These are phyloP conservation scores for Amylostereum areolatum DNA, from an alignment of 1,284 basidiomycete genomes.

Conservation along the genomic window DNA sequence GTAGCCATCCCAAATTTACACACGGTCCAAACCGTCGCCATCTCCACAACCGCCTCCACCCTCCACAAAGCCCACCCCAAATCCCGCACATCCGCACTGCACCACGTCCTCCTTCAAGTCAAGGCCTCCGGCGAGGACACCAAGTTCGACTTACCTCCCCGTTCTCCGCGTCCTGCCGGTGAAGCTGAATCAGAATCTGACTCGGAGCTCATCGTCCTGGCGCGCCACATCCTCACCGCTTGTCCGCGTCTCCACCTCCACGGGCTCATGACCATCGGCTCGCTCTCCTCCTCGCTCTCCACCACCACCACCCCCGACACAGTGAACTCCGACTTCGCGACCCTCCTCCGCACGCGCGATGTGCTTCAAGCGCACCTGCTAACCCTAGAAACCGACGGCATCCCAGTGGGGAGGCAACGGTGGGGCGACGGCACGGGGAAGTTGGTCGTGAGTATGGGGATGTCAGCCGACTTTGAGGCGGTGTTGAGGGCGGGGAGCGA, in stretches of 20 bases:
- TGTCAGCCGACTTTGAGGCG: slow-evolving; percentile 92
- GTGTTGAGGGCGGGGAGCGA: slow-evolving; percentile 83
- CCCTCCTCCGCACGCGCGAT: slow-evolving; percentile 59
- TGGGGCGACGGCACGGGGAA: slow-evolving; percentile 50
- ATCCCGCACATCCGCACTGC: slow-evolving; percentile 38
- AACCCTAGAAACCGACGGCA: too few species aligned
- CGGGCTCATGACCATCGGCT: slow-evolving; percentile 97
- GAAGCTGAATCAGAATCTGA: too few species aligned
- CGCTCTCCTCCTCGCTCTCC: slow-evolving; percentile 69
- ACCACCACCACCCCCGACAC: background rate
- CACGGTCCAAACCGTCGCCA: slow-evolving; percentile 88
- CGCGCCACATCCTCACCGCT: slow-evolving; percentile 59
- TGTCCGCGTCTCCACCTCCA: slow-evolving; percentile 78
- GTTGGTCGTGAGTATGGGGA: slow-evolving; percentile 92
- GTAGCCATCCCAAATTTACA: slow-evolving; percentile 90
- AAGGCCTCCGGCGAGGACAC: slow-evolving; percentile 91
- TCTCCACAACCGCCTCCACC: slow-evolving; percentile 75
- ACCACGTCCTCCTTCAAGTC: slow-evolving; percentile 85
- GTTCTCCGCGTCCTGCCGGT: too few species aligned
- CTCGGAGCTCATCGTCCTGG: slow-evolving; percentile 61
- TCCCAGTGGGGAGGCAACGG: slow-evolving; percentile 23
- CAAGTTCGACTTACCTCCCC: slow-evolving; percentile 75
- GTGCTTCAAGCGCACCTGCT: slow-evolving; percentile 44
- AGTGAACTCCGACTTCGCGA: slow-evolving; percentile 88
- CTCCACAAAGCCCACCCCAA: slow-evolving; percentile 74